Percentiles rank a stretch among this genome's conserved stretches.
phyloP scores from a whole-genome alignment of 192 early-diverging fungal genomes.

The Backusella tuberculispora region DNA sequence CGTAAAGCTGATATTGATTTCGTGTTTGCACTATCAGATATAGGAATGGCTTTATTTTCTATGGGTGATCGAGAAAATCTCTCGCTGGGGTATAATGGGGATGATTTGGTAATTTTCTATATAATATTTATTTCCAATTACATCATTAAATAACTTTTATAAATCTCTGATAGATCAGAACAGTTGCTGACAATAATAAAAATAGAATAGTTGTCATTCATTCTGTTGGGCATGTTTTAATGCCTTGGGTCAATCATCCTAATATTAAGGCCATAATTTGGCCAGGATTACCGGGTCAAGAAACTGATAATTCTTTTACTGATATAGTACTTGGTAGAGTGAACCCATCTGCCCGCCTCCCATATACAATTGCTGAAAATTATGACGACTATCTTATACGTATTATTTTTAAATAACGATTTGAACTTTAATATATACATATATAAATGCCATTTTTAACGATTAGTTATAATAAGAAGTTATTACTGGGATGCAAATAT shows the following conservation, averaged over 20 bases:
- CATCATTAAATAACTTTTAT: not conserved
- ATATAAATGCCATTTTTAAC: conserved; percentile 28
- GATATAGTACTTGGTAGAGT: conserved; percentile 67
- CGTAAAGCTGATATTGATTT: too few relatives aligned
- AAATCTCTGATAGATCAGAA: conserved; percentile 20
- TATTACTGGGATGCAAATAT: conserved; percentile 60
- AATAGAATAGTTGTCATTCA: conserved; percentile 52
- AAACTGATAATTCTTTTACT: conserved; percentile 65
- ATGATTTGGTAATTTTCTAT: too few relatives aligned
- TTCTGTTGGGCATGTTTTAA: conserved; percentile 56
- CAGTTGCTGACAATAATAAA: conserved; percentile 44
- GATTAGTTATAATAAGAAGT: conserved; percentile 59
- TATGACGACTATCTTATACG: conserved; percentile 44
- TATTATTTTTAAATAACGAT: not conserved
- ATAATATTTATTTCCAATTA: not conserved
- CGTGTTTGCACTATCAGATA: too few relatives aligned
- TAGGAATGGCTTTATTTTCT: too few relatives aligned
- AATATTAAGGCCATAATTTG: conserved; percentile 56
- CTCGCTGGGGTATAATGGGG: too few relatives aligned
- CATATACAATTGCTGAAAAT: conserved; percentile 60
- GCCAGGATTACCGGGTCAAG: conserved; percentile 64
- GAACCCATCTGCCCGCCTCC: conserved; percentile 62
- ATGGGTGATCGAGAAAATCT: too few relatives aligned
- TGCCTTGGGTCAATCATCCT: conserved; percentile 63
- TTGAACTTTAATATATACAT: too few relatives aligned